Evolutionary conservation across 2,329 filamentous ascomycete species (phyloP).

Genomic region (Myriosclerotinia duriaeana): DNA sequence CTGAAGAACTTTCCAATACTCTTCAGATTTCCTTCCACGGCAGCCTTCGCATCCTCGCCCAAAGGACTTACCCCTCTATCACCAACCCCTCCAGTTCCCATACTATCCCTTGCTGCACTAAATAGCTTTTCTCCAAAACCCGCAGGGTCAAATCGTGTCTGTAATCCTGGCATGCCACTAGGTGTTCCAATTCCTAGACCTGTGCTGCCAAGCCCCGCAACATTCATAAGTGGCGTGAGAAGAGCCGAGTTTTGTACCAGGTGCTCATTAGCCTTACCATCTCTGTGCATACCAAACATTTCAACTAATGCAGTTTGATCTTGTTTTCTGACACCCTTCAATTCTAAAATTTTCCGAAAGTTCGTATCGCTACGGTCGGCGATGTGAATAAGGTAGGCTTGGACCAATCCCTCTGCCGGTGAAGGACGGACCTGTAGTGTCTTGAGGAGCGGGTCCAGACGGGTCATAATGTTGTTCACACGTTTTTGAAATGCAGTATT

Average conservation of each 20-base stretch:
- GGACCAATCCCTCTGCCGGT: slow-evolving; percentile 89
- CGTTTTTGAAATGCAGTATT: slow-evolving; percentile 73
- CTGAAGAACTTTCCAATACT: slow-evolving; percentile 97
- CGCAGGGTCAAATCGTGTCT: slow-evolving; percentile 72
- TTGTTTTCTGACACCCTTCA: slow-evolving; percentile 85
- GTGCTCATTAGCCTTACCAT: slow-evolving; percentile 67
- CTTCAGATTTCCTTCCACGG: slow-evolving; percentile 89
- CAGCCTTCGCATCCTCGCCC: slow-evolving; percentile 57
- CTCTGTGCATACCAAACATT: slow-evolving; percentile 77
- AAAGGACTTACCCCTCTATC: slow-evolving; percentile 30
- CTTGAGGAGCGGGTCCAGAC: slow-evolving; percentile 90
- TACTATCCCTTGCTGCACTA: slow-evolving; percentile 78
- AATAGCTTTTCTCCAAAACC: slow-evolving; percentile 84
- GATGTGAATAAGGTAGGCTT: slow-evolving; percentile 97
- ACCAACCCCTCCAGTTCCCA: slow-evolving; percentile 50
- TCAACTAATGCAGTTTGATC: slow-evolving; percentile 84
- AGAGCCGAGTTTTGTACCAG: slow-evolving; percentile 70
- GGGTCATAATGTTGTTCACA: slow-evolving; percentile 78
- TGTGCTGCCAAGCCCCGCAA: slow-evolving; percentile 47
- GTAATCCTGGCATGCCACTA: slow-evolving; percentile 44
- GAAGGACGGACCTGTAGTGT: slow-evolving; percentile 91
- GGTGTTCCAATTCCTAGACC: slow-evolving; percentile 48
- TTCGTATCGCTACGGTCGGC: slow-evolving; percentile 90
- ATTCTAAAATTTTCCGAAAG: slow-evolving; percentile 92
- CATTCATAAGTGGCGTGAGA: slow-evolving; percentile 63